A percentile compares a stretch with the other conserved stretches of the same genome.
These are phyloP conservation scores for Verticillium longisporum DNA, from an alignment of 2,329 filamentous ascomycete genomes.

Conservation along the genomic window DNA sequence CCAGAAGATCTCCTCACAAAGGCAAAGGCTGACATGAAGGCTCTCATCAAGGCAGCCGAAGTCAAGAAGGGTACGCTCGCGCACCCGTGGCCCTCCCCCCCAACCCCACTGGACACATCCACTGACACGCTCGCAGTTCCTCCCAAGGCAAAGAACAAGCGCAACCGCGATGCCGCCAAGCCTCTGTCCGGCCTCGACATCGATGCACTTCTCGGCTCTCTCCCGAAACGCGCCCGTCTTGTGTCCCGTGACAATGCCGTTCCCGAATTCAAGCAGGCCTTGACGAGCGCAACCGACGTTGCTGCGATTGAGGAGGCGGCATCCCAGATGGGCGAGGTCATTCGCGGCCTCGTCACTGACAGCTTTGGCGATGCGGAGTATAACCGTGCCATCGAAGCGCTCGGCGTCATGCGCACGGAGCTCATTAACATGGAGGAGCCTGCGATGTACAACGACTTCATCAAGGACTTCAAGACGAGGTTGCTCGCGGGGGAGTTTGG, in stretches of 20 bases:
- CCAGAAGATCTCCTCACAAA: slow-evolving; percentile 59
- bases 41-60: slow-evolving; percentile 62
- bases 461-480: slow-evolving; percentile 64
- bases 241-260: slow-evolving; percentile 67
- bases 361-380: slow-evolving; percentile 75
- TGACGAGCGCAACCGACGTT: slow-evolving; percentile 54
- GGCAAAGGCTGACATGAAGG: slow-evolving; percentile 50
- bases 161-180: slow-evolving; percentile 63
- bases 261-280: slow-evolving; percentile 80
- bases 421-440: slow-evolving; percentile 71
- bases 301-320: slow-evolving; percentile 58
- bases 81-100: neutral
- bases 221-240: slow-evolving; percentile 22
- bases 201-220: slow-evolving; percentile 65
- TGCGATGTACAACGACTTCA: slow-evolving; percentile 66
- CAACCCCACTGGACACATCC: neutral
- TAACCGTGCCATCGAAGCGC: slow-evolving; percentile 64
- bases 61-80: slow-evolving; percentile 67
- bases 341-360: slow-evolving; percentile 60
- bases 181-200: slow-evolving; percentile 88
- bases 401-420: slow-evolving; percentile 73
- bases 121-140: slow-evolving; percentile 49
- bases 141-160: slow-evolving; percentile 69
- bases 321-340: slow-evolving; percentile 67
- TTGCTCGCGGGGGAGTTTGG: slow-evolving; percentile 63